phyloP scores from a whole-genome alignment of 1,284 basidiomycete species.

The Schizophyllum amplum region DNA sequence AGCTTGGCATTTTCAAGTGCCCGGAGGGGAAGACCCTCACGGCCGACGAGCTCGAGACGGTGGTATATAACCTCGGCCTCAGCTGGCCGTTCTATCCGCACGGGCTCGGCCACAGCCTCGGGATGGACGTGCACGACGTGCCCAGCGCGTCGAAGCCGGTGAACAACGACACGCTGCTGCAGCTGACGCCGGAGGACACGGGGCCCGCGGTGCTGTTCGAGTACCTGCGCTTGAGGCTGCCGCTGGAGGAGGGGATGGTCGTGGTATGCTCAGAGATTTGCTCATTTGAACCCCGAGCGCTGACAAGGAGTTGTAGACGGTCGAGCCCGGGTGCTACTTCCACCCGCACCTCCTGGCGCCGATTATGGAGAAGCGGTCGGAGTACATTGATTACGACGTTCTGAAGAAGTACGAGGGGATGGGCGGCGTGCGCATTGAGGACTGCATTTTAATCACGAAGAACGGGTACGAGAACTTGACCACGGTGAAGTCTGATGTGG shows the following conservation, averaged over 20 bases:
- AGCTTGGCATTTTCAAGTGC: constrained; percentile 77
- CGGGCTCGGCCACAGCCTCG: constrained; percentile 82
- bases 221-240: constrained; percentile 69
- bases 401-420: constrained; percentile 69
- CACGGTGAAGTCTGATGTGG: constrained; percentile 68
- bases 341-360: constrained; percentile 67
- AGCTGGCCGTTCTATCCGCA: constrained; percentile 88
- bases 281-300: constrained; percentile 3
- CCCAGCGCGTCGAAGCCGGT: constrained; percentile 64
- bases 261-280: constrained; percentile 43
- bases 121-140: constrained; percentile 85
- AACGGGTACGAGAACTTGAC: constrained; percentile 72
- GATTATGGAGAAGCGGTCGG: constrained; percentile 48
- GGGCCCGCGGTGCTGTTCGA: constrained; percentile 63
- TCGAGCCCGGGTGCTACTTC: constrained; percentile 89
- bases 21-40: constrained; percentile 37
- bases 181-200: constrained; percentile 19
- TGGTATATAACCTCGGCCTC: constrained; percentile 67
- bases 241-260: constrained; percentile 73
- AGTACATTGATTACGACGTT: constrained; percentile 63
- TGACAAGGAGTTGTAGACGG: constrained; percentile 39
- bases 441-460: constrained; percentile 70
- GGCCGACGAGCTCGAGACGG: constrained; percentile 53
- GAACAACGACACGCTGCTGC: constrained; percentile 37
- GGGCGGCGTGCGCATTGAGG: constrained; percentile 87